Conservation (phyloP, 202 grass and related monocot genomes). For the Bolboschoenoplectus hybrid region DNA sequence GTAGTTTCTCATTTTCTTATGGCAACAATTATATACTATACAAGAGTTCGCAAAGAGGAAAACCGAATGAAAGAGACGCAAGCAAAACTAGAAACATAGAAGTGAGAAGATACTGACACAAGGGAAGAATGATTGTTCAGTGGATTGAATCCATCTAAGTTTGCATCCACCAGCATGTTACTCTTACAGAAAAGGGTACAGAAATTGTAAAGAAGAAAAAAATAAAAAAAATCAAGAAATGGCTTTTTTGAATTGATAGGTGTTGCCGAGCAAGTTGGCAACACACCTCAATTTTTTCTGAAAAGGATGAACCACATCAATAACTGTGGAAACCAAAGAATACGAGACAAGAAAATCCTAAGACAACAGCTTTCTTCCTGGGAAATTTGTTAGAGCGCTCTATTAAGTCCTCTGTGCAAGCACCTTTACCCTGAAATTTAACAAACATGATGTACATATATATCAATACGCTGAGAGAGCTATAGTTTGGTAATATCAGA, state of each 20-base stretch:
- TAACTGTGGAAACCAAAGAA: background rate
- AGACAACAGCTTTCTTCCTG: background rate
- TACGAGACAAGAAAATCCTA: background rate
- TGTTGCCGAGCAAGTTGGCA: background rate
- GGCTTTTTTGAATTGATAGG: background rate
- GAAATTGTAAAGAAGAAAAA: background rate
- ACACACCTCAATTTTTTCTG: background rate
- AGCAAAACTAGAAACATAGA: background rate
- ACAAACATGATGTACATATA: background rate
- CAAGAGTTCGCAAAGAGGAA: background rate
- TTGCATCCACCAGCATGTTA: background rate
- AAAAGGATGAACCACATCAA: background rate
- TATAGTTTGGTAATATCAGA: background rate
- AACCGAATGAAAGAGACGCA: background rate
- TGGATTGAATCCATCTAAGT: background rate
- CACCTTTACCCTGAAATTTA: background rate
- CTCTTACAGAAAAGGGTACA: background rate
- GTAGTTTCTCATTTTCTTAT: background rate
- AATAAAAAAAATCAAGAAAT: background rate
- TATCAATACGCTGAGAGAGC: background rate
- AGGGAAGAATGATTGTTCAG: background rate
- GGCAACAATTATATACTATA: background rate
- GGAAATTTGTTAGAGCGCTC: background rate
- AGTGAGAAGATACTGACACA: background rate
- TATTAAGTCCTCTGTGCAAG: background rate